These are phyloP conservation scores for Fusarium nanum DNA, from an alignment of 2,329 filamentous ascomycete genomes.

Conservation along the genomic window DNA sequence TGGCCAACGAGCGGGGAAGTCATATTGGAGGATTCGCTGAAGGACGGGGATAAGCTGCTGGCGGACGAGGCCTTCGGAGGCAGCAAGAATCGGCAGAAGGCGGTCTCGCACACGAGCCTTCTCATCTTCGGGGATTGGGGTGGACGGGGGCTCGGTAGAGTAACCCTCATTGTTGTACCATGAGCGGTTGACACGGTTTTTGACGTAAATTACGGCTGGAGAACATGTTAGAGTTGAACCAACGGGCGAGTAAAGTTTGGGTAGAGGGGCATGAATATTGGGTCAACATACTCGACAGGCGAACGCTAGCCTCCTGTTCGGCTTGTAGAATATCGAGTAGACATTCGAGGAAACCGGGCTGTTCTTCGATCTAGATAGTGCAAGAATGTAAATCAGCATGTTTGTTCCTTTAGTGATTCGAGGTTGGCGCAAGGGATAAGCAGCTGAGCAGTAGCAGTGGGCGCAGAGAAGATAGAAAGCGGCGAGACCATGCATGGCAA, in stretches of 20 bases:
- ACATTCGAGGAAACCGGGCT: constrained; percentile 89
- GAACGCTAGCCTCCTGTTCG: constrained; percentile 86
- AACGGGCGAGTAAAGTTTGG: constrained; percentile 40
- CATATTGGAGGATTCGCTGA: constrained; percentile 94
- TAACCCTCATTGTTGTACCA: constrained; percentile 85
- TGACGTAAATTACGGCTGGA: constrained; percentile 93
- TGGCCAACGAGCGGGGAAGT: constrained; percentile 95
- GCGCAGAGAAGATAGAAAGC: constrained; percentile 18
- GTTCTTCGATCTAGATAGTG: constrained; percentile 80
- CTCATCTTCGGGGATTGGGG: constrained; percentile 86
- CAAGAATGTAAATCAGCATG: constrained; percentile 38
- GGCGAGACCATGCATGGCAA: neutral
- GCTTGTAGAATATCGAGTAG: constrained; percentile 90
- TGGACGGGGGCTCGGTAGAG: constrained; percentile 65
- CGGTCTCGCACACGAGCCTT: constrained; percentile 88
- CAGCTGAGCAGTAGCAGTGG: constrained; percentile 25
- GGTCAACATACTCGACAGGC: constrained; percentile 81
- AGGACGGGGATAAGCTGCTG: constrained; percentile 94
- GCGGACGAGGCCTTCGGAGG: constrained; percentile 82
- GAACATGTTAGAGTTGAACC: constrained; percentile 24
- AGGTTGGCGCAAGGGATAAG: constrained; percentile 30
- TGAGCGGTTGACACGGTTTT: constrained; percentile 94
- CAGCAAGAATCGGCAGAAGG: constrained; percentile 87
- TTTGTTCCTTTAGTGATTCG: constrained; percentile 2
- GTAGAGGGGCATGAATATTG: constrained; percentile 9